Base-by-base conservation (phyloP, 2,329 filamentous ascomycete species). In the Aspergillus nomiae region DNA sequence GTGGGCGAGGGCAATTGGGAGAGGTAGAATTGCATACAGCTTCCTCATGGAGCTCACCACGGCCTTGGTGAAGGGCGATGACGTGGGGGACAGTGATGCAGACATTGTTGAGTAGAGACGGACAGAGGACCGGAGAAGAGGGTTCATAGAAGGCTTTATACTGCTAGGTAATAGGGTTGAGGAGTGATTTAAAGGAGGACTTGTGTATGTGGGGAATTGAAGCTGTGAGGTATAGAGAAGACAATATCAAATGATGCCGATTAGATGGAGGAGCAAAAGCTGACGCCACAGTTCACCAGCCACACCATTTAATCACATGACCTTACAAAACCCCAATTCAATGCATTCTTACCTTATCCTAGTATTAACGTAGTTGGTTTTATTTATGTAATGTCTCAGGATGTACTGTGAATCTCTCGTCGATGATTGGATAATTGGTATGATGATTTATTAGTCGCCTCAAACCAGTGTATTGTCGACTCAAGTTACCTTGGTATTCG, bases 21-120 rank as follows among this genome's bases (percentile, higher is more conserved):
- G 30, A 48, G 36, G 58, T 8, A 51, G 56, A 50, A 56, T n/a
- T 58, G 82, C 89, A 76, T 80, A 94, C 90, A 97, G 82, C 76
- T 86, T 89, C 73, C 86, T 87, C 90, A 97, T 94, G 11, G 92
- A 89, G 70, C 84, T 83, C 62, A 96, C 90, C 56, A 96, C 92
- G 10, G 86, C 85, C 73, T 80, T 78, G 4, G 87, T 87, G 74
- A 90, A 91, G 5, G 87, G 87, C 63, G 86, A 87, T 48, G 79
- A 75, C 53, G 76, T 71, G 34, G 77, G 71, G 11, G 69, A 64
- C 30, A 66, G 60, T 10, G 72, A 71, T n/a, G 69, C 63, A 61
- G 74, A 68, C 77, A 80, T 80, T 60, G 70, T 74, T 61, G 70
- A 75, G 51, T 67, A 72, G 19, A 65, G 65, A 59, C 70, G 70